Percentiles rank a stretch among this genome's conserved stretches.
phyloP scores from a whole-genome alignment of 1,284 basidiomycete species.

The Heterobasidion occidentale region DNA sequence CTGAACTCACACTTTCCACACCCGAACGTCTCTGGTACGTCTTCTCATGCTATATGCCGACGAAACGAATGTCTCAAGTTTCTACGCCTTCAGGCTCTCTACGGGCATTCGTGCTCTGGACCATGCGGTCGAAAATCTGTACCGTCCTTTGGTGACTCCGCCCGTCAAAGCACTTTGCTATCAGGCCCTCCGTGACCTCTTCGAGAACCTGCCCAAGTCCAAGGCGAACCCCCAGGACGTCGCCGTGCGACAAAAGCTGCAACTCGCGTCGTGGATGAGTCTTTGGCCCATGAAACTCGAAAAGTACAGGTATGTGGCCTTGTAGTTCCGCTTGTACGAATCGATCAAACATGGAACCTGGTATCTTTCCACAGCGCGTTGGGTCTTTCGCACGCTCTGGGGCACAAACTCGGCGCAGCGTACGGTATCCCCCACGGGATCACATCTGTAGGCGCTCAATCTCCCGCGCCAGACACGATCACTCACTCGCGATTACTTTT shows the following conservation, averaged over 20 bases:
- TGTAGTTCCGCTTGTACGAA: neutral
- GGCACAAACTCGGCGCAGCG: slow-evolving; percentile 69
- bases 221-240: slow-evolving; percentile 54
- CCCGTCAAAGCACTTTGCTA: slow-evolving; percentile 62
- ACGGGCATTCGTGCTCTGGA: slow-evolving; percentile 73
- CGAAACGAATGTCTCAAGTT: neutral
- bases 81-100: slow-evolving; percentile 46
- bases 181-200: slow-evolving; percentile 62
- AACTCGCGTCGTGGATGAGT: slow-evolving; percentile 76
- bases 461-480: neutral
- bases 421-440: slow-evolving; percentile 79
- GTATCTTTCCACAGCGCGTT: slow-evolving; percentile 35
- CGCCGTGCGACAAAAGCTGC: slow-evolving; percentile 57
- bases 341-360: neutral
- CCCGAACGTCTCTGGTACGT: slow-evolving; percentile 68
- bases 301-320: slow-evolving; percentile 36
- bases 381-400: slow-evolving; percentile 69
- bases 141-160: slow-evolving; percentile 46
- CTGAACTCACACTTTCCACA: slow-evolving; percentile 64
- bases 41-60: neutral
- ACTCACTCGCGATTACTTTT: neutral
- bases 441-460: slow-evolving; percentile 51
- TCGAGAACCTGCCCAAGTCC: slow-evolving; percentile 61
- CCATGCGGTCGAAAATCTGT: slow-evolving; percentile 74
- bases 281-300: slow-evolving; percentile 60